phyloP scores from a whole-genome alignment of 805 yeast species.

The Monosporozyma siamensis region DNA sequence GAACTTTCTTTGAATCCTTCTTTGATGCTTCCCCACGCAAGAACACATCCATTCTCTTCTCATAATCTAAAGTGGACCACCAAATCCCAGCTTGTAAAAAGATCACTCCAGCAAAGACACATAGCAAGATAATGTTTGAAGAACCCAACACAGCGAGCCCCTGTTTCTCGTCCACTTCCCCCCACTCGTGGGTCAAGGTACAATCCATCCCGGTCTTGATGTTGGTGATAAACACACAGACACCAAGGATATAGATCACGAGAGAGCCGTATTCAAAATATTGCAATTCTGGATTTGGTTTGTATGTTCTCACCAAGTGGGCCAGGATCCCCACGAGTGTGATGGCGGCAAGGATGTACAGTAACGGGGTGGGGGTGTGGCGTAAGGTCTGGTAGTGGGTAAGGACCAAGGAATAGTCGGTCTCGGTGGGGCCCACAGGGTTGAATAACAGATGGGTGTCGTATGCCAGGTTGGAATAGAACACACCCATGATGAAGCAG shows the following conservation, averaged over 20 bases:
- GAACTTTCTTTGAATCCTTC: too few species aligned
- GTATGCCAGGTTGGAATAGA: conserved; percentile 73
- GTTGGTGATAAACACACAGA: conserved; percentile 79
- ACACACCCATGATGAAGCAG: conserved; percentile 71
- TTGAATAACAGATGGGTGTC: conserved; percentile 70
- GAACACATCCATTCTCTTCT: conserved; percentile 30
- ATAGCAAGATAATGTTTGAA: conserved; percentile 63
- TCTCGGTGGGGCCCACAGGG: conserved; percentile 35
- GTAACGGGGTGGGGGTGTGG: conserved; percentile 39
- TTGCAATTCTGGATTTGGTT: conserved; percentile 77
- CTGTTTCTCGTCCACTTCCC: conserved; percentile 78
- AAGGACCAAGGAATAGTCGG: conserved; percentile 51
- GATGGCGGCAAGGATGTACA: conserved; percentile 45
- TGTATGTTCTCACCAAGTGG: conserved; percentile 65
- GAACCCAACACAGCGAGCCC: conserved; percentile 92
- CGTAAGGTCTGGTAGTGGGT: conserved; percentile 71
- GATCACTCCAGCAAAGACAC: conserved; percentile 68
- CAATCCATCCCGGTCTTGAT: conserved; percentile 70
- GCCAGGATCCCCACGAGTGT: conserved; percentile 69
- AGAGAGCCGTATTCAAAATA: conserved; percentile 86
- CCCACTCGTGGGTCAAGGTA: conserved; percentile 73
- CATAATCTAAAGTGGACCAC: conserved; percentile 64
- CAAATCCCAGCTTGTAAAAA: conserved; percentile 81
- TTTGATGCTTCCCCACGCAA: too few species aligned
- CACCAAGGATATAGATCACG: conserved; percentile 58